phyloP scores from a whole-genome alignment of 164 flowering plant species.

The Chimonanthus salicifolius region DNA sequence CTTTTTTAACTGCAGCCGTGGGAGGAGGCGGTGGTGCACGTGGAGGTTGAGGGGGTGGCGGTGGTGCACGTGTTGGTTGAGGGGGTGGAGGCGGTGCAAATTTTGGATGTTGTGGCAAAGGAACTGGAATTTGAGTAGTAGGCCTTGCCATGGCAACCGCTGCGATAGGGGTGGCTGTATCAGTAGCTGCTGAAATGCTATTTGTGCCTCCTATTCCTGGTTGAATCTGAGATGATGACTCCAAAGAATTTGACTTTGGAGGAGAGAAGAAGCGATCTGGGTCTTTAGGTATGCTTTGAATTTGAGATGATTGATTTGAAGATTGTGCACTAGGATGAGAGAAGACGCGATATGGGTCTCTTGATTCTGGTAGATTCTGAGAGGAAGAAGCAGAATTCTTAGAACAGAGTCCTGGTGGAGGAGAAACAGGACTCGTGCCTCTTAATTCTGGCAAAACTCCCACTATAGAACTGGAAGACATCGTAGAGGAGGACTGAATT shows the following conservation, averaged over 20 bases:
- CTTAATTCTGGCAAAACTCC: not conserved
- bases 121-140: not conserved
- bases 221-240: not conserved
- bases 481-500: not conserved
- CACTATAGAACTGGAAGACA: not conserved
- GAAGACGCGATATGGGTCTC: not conserved
- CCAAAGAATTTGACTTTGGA: not conserved
- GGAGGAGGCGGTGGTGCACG: constrained; percentile 23
- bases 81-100: not conserved
- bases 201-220: not conserved
- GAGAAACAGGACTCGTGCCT: not conserved
- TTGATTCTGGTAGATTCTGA: not conserved
- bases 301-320: not conserved
- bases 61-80: not conserved
- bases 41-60: not conserved
- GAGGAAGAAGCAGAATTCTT: not conserved
- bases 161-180: not conserved
- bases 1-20: not conserved
- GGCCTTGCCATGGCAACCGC: not conserved
- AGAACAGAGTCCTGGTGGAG: not conserved
- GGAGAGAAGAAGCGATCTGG: not conserved
- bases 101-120: not conserved
- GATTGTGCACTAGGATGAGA: not conserved
- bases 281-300: not conserved
- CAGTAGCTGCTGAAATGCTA: not conserved